phyloP scores from a whole-genome alignment of 257 asterid genomes.

The Jaltomata sinuosa region DNA sequence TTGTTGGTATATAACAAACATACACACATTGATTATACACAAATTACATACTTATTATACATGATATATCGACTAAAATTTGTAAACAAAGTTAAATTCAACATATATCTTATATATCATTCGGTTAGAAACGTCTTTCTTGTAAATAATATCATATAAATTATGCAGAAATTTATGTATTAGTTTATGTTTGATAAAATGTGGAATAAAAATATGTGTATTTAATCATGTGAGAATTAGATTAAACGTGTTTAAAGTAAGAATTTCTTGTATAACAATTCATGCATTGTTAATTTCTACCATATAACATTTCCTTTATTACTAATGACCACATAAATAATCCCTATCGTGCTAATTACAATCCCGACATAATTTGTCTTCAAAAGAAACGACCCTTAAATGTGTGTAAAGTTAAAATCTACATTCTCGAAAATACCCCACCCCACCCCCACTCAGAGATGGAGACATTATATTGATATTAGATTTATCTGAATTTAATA shows the following conservation, averaged over 20 bases:
- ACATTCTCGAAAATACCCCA: background rate
- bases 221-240: background rate
- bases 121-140: background rate
- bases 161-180: background rate
- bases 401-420: background rate
- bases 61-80: background rate
- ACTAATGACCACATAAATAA: background rate
- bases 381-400: background rate
- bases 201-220: background rate
- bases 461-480: no score
- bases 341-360: background rate
- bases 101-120: background rate
- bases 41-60: background rate
- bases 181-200: background rate
- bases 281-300: background rate
- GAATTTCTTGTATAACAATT: background rate
- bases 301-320: background rate
- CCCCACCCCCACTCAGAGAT: background rate
- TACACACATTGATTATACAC: background rate
- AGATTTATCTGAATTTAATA: no score
- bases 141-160: no score
- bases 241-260: background rate
- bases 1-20: background rate
- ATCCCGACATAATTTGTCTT: rapidly evolving
- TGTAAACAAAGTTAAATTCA: background rate